phyloP scores from a whole-genome alignment of 2,329 filamentous ascomycete species.

The Verticillium nonalfalfae region DNA sequence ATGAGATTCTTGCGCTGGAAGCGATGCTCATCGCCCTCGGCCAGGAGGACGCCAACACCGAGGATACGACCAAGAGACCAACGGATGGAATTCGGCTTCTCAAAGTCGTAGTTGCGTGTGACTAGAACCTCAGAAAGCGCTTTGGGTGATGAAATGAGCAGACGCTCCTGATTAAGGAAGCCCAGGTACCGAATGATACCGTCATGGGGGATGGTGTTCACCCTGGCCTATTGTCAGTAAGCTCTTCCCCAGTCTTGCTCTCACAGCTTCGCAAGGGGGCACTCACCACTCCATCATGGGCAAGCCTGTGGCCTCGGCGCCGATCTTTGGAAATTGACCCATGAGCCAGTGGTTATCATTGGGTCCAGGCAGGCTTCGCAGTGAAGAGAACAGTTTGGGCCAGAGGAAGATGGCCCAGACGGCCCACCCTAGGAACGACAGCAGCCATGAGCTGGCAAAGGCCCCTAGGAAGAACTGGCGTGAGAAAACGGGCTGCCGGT shows the following conservation, averaged over 20 bases:
- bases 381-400: slow-evolving; percentile 42
- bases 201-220: slow-evolving; percentile 55
- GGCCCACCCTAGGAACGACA: slow-evolving; percentile 25
- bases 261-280: too few relatives aligned
- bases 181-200: slow-evolving; percentile 63
- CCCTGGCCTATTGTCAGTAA: slow-evolving; percentile 35
- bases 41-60: slow-evolving; percentile 67
- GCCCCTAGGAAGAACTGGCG: slow-evolving; percentile 19
- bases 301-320: slow-evolving; percentile 29
- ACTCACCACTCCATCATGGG: slow-evolving; percentile 43
- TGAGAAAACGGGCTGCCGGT: slow-evolving; percentile 17
- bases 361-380: slow-evolving; percentile 40
- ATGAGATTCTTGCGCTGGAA: slow-evolving; percentile 71
- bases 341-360: slow-evolving; percentile 34
- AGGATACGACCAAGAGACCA: slow-evolving; percentile 56
- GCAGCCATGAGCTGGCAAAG: slow-evolving; percentile 28
- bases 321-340: slow-evolving; percentile 39
- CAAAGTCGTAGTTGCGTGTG: slow-evolving; percentile 63
- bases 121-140: slow-evolving; percentile 65
- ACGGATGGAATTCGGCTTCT: slow-evolving; percentile 52
- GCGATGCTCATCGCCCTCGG: slow-evolving; percentile 89
- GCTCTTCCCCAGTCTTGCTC: not conserved
- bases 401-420: slow-evolving; percentile 40
- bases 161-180: slow-evolving; percentile 54
- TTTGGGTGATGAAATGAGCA: slow-evolving; percentile 57